phyloP scores from a whole-genome alignment of 495 filamentous ascomycete species.

The Xylaria castorea region DNA sequence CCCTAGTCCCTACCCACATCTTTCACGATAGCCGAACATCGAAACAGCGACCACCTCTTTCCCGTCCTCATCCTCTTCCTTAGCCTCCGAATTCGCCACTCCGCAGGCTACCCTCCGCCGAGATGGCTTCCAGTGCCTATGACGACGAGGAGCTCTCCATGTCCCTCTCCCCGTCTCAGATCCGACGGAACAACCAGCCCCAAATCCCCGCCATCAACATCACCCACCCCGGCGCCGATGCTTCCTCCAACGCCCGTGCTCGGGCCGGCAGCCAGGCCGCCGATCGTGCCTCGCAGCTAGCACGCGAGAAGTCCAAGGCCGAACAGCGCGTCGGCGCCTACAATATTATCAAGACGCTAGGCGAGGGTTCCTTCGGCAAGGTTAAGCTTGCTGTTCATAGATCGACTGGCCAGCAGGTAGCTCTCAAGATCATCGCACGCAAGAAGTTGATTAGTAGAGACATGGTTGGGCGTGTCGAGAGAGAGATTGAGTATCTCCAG shows the following conservation, averaged over 20 bases:
- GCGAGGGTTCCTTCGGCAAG: conserved; percentile 97
- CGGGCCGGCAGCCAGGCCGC: conserved; percentile 41
- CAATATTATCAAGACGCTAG: conserved; percentile 85
- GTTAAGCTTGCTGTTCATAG: conserved; percentile 95
- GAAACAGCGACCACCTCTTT: not conserved
- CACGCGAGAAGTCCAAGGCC: conserved; percentile 56
- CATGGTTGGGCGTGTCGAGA: conserved; percentile 95
- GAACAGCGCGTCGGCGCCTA: conserved; percentile 90
- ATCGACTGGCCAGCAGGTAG: conserved; percentile 89
- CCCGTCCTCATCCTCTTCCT: conserved; percentile 5
- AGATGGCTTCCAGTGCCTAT: conserved; percentile 63
- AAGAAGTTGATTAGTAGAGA: conserved; percentile 94
- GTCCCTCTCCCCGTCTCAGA: conserved; percentile 72
- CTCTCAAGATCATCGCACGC: conserved; percentile 94
- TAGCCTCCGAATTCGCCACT: conserved; percentile 23
- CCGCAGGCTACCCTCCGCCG: conserved; percentile 27
- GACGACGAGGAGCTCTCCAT: conserved; percentile 95
- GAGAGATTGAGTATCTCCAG: conserved; percentile 98
- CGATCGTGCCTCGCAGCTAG: conserved; percentile 39
- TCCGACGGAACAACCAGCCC: conserved; percentile 57
- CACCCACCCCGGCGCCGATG: conserved; percentile 45
- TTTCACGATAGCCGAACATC: conserved; percentile 6
- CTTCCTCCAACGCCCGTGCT: conserved; percentile 47
- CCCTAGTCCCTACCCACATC: conserved; percentile 8
- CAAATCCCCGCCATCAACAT: conserved; percentile 42